Percentiles rank a stretch among this genome's conserved stretches.
Evolutionary conservation across 306 rosid species (phyloP).

Genomic region (Vigna reflexopilosa): DNA sequence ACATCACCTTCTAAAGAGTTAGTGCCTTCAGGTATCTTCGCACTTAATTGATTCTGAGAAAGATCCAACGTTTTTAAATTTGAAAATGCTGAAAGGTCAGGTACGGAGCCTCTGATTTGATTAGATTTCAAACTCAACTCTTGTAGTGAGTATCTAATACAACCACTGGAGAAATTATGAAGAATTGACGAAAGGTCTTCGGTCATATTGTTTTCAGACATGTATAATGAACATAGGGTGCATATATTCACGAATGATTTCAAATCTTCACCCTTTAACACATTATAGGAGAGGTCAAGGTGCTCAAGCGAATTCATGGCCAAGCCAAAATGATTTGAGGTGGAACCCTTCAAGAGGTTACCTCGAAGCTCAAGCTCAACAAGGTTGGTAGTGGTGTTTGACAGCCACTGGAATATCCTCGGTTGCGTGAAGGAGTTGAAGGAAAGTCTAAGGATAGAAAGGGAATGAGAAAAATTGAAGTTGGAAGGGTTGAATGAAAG

Average conservation of each 20-base stretch:
- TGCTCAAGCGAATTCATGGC: neutral
- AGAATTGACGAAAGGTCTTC: too few relatives aligned
- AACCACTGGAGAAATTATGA: neutral
- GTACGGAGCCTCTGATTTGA: slow-evolving; percentile 26
- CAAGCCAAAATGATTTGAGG: slow-evolving; percentile 19
- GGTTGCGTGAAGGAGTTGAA: too few relatives aligned
- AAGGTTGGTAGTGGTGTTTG: too few relatives aligned
- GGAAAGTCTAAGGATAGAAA: too few relatives aligned
- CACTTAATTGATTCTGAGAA: neutral
- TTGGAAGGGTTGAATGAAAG: too few relatives aligned
- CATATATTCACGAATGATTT: too few relatives aligned
- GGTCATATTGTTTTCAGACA: too few relatives aligned
- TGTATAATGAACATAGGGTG: too few relatives aligned
- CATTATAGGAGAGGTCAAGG: neutral
- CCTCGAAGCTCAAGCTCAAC: too few relatives aligned
- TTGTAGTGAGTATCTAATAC: too few relatives aligned
- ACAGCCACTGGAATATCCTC: neutral
- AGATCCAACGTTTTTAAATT: neutral
- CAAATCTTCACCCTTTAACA: neutral
- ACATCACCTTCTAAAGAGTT: slow-evolving; percentile 36
- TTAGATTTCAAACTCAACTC: neutral
- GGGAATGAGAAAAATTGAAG: too few relatives aligned
- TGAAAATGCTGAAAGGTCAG: slow-evolving; percentile 14
- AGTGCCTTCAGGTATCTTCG: neutral
- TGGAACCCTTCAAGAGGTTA: neutral